A percentile compares a stretch with the other conserved stretches of the same genome.
phyloP scores from a whole-genome alignment of 352 stramenopile genomes.

The Globisporangium echinulatum region DNA sequence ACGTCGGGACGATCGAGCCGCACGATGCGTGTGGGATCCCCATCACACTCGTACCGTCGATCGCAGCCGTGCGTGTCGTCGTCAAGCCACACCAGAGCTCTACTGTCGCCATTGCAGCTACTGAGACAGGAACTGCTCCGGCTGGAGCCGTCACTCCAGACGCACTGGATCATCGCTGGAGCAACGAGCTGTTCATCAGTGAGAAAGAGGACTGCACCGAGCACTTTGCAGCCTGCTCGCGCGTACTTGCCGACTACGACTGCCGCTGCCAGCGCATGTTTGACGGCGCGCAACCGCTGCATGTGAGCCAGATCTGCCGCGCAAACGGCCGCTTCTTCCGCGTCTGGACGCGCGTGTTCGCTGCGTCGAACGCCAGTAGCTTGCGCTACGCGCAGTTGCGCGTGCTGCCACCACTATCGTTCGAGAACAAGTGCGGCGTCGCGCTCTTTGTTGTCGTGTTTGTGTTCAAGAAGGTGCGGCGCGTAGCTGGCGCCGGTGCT shows the following conservation, averaged over 20 bases:
- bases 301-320: slow-evolving; percentile 61
- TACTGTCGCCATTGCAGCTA: not conserved
- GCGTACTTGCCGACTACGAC: slow-evolving; percentile 64
- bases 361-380: slow-evolving; percentile 53
- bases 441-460: slow-evolving; percentile 64
- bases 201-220: slow-evolving; percentile 55
- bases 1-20: slow-evolving; percentile 57
- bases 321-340: slow-evolving; percentile 71
- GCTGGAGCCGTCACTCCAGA: not conserved
- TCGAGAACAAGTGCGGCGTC: slow-evolving; percentile 79
- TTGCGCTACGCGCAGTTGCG: slow-evolving; percentile 66
- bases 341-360: slow-evolving; percentile 54
- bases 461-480: slow-evolving; percentile 73
- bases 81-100: slow-evolving; percentile 37
- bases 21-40: slow-evolving; percentile 58
- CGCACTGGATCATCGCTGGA: slow-evolving; percentile 64
- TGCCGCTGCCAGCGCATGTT: slow-evolving; percentile 79
- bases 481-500: slow-evolving; percentile 20
- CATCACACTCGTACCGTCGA: slow-evolving; percentile 49
- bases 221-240: slow-evolving; percentile 55
- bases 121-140: too few species aligned
- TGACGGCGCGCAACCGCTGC: slow-evolving; percentile 60
- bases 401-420: slow-evolving; percentile 52
- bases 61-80: slow-evolving; percentile 55
- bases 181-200: slow-evolving; percentile 72